A percentile compares a stretch with the other conserved stretches of the same genome.
These are phyloP conservation scores for Magnolia kwangsiensis DNA, from an alignment of 164 flowering plant species.

Conservation along the genomic window DNA sequence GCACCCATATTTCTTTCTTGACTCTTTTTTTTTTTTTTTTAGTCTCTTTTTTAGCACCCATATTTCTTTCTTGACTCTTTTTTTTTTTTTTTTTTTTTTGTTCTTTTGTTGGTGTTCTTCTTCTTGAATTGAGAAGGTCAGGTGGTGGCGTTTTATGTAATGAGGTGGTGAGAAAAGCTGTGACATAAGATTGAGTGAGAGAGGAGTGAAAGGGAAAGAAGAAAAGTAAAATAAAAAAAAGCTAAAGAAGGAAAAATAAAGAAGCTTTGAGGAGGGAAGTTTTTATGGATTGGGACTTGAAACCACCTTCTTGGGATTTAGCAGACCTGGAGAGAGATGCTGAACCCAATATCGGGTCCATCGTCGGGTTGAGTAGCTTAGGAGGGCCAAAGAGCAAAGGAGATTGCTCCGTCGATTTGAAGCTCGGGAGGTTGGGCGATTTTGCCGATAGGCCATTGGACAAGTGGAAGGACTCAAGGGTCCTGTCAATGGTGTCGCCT, in stretches of 20 bases:
- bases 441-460: slow-evolving; percentile 21
- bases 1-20: too few relatives aligned
- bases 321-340: slow-evolving; percentile 36
- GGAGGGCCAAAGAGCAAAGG: slow-evolving; percentile 20
- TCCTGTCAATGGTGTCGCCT: slow-evolving; percentile 21
- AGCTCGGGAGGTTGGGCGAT: slow-evolving; percentile 49
- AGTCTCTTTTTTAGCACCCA: not conserved
- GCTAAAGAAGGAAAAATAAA: not conserved
- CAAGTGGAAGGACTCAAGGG: slow-evolving; percentile 29
- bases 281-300: slow-evolving; percentile 65
- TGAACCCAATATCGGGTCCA: slow-evolving; percentile 19
- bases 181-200: slow-evolving; percentile 7
- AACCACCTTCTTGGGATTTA: slow-evolving; percentile 48
- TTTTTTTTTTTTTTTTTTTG: slow-evolving; percentile 11
- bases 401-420: slow-evolving; percentile 60
- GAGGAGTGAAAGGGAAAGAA: not conserved
- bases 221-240: slow-evolving; percentile 6
- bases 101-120: slow-evolving; percentile 8
- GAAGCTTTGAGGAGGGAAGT: slow-evolving; percentile 1
- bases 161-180: slow-evolving; percentile 4
- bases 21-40: not conserved
- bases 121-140: slow-evolving; percentile 6
- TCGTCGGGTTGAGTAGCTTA: slow-evolving; percentile 30
- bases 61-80: too few relatives aligned
- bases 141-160: slow-evolving; percentile 8